Base-by-base conservation (phyloP, 108 stramenopile species). In the Stephanodiscus minutulus region DNA sequence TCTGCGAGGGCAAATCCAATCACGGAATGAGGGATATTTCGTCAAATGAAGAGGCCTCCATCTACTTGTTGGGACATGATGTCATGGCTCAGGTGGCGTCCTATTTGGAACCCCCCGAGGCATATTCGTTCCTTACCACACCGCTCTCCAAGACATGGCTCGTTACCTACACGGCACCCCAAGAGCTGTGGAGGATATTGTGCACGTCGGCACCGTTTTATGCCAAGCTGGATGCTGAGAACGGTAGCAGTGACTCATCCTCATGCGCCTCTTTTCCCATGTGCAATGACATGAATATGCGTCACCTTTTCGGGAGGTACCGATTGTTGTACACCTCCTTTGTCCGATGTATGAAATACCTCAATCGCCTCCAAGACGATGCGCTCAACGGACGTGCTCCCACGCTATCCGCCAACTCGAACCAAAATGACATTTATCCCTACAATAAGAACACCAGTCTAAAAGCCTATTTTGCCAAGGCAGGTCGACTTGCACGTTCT, bases 191-290 rank as follows among this genome's bases (percentile, higher is more conserved):
- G 93, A 83, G 89, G 60, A 82, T 88, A 15, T 61, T 94, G 27
- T 94, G 93, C 76, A 73, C 87, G 6, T 74, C 82, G 22, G 84
- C 87, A 49, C 93, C 93, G 9, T 94, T 94, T 80, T 87, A 87
- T 72, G 90, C 90, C 21, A 85, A 85, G n/a, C 72, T 91, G 2
- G 66, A 79, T 25, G 82, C 82, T 33, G 61, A 55, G 27, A 67
- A 44, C 1, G 41, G 57, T 53, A 63, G 73, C 15, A 72, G 57
- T 22, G 66, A 60, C 41, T 66, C 68, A 17, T 35, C 39, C 10
- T 66, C 65, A 35, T 61, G 59, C 12, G 56, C 59, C 25, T 74
- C 82, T 29, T 70, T 71, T 20, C 77, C 82, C 12, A 44, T 80
- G 8, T 72, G 69, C 61, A 72, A 70, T 29, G 73, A 72, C 52